These are phyloP conservation scores for Suillus spraguei DNA, from an alignment of 768 basidiomycete genomes.

Conservation along the genomic window DNA sequence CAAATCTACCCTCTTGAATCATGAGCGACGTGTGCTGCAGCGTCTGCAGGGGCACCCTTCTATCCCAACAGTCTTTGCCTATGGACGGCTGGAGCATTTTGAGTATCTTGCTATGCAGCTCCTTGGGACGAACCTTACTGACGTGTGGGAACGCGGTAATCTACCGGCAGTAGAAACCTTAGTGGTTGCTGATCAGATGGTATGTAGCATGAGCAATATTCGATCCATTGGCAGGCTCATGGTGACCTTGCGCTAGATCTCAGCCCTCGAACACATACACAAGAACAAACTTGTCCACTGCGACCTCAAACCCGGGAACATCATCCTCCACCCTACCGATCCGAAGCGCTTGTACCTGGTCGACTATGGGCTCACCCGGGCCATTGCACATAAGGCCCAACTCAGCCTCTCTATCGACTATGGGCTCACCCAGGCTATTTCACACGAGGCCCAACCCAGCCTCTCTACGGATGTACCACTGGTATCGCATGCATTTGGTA, in stretches of 20 bases:
- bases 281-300: not conserved
- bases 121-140: constrained; percentile 15
- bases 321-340: not conserved
- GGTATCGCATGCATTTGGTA: not conserved
- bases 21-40: constrained; percentile 32
- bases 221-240: not conserved
- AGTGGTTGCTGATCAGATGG: not conserved
- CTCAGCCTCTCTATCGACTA: not conserved
- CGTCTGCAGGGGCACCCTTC: constrained; percentile 31
- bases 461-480: too few relatives aligned
- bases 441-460: too few relatives aligned
- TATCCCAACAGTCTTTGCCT: constrained; percentile 36
- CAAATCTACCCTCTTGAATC: constrained; percentile 23
- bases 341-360: not conserved
- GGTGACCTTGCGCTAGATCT: not conserved
- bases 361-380: not conserved
- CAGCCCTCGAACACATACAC: not conserved
- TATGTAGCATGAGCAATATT: not conserved
- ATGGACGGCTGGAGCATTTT: constrained; percentile 35
- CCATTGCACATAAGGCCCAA: not conserved
- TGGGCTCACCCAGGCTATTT: too few relatives aligned
- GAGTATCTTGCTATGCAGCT: constrained; percentile 36
- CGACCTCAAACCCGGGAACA: not conserved
- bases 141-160: not conserved
- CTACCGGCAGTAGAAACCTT: not conserved